These are phyloP conservation scores for Calycina herbarum DNA, from an alignment of 2,329 filamentous ascomycete species.

Conservation along the genomic window DNA sequence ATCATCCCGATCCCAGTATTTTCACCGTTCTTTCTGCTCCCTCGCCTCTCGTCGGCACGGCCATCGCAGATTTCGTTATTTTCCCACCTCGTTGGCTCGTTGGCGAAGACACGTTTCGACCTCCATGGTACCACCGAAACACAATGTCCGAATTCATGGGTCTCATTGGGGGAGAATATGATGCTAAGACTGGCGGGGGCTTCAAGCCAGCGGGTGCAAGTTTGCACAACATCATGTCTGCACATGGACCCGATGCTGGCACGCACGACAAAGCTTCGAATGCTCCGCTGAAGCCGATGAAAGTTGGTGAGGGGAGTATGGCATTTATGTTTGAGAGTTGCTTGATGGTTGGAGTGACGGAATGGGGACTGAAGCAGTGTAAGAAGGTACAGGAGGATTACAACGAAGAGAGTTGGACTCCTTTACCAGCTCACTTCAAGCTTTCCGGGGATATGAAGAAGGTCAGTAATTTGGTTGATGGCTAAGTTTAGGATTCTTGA, in stretches of 20 bases:
- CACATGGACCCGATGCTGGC: slow-evolving; percentile 57
- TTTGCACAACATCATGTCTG: slow-evolving; percentile 63
- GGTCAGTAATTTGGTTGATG: slow-evolving; percentile 31
- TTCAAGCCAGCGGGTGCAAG: slow-evolving; percentile 62
- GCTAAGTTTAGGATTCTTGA: neutral
- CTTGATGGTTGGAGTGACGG: slow-evolving; percentile 70
- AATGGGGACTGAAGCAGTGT: slow-evolving; percentile 70
- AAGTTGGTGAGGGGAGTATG: slow-evolving; percentile 59
- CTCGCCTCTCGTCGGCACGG: slow-evolving; percentile 54
- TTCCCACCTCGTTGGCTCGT: slow-evolving; percentile 66
- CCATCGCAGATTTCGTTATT: slow-evolving; percentile 64
- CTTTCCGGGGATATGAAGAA: slow-evolving; percentile 28
- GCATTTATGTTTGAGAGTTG: slow-evolving; percentile 66
- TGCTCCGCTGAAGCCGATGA: slow-evolving; percentile 53
- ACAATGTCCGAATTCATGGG: slow-evolving; percentile 68
- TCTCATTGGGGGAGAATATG: slow-evolving; percentile 60
- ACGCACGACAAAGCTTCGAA: slow-evolving; percentile 57
- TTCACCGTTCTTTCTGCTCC: slow-evolving; percentile 67
- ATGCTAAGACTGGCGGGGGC: slow-evolving; percentile 55
- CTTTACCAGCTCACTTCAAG: slow-evolving; percentile 50
- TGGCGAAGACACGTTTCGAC: slow-evolving; percentile 59
- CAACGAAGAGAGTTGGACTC: slow-evolving; percentile 67
- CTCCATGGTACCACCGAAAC: slow-evolving; percentile 65
- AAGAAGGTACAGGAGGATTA: slow-evolving; percentile 68
- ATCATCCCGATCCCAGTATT: slow-evolving; percentile 78